Percentiles rank a stretch among this genome's conserved stretches.
phyloP scores from a whole-genome alignment of 2,329 filamentous ascomycete genomes.

The Cadophora sp. region DNA sequence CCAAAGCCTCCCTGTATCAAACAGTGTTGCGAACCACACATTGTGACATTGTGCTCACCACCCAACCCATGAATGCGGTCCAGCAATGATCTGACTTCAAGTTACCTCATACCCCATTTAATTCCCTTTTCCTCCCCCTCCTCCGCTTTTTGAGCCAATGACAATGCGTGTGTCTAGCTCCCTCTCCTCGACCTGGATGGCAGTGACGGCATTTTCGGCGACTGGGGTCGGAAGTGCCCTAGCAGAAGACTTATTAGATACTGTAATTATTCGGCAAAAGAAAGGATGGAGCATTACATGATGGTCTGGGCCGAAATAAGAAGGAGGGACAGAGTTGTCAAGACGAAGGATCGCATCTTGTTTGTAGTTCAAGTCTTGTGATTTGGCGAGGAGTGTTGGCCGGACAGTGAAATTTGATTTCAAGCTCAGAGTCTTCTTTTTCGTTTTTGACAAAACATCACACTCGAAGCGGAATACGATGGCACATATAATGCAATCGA shows the following conservation, averaged over 20 bases:
- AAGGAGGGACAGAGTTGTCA: not conserved
- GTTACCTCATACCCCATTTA: not conserved
- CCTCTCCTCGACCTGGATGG: not conserved
- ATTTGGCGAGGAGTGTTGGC: not conserved
- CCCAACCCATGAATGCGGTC: too few species aligned
- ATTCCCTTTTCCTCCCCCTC: not conserved
- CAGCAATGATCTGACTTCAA: not conserved
- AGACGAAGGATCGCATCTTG: not conserved
- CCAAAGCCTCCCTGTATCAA: too few species aligned
- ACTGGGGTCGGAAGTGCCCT: not conserved
- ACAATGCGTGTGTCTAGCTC: not conserved
- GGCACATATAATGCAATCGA: not conserved
- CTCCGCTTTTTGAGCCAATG: too few species aligned
- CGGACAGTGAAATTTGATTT: not conserved
- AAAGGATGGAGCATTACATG: not conserved
- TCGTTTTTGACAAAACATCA: not conserved
- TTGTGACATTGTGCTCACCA: too few species aligned
- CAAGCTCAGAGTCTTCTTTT: not conserved
- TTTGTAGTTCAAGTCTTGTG: not conserved
- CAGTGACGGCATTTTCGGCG: not conserved
- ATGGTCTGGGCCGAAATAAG: not conserved
- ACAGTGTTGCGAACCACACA: too few species aligned
- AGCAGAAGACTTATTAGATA: not conserved
- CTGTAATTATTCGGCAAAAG: not conserved
- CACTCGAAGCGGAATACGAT: not conserved